phyloP scores from a whole-genome alignment of 768 basidiomycete genomes.

The Leccinum truebloodii region DNA sequence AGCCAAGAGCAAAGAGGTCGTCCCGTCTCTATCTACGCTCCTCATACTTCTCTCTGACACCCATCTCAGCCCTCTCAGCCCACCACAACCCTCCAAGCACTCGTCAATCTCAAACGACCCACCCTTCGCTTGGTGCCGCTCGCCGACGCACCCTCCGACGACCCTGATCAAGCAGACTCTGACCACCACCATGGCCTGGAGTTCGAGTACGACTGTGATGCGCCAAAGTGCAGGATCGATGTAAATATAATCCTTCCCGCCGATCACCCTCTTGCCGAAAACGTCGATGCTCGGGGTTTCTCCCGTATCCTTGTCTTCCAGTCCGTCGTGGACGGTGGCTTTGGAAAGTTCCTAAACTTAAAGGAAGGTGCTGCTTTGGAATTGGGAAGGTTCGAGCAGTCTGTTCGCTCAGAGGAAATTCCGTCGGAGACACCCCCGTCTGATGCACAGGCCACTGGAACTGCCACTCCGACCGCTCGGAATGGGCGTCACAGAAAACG shows the following conservation, averaged over 20 bases:
- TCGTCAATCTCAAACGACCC: constrained; percentile 93
- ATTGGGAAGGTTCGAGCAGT: constrained; percentile 68
- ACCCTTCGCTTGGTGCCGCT: constrained; percentile 78
- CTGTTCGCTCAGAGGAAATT: constrained; percentile 5
- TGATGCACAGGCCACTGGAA: constrained; percentile 11
- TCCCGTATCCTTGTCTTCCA: constrained; percentile 40
- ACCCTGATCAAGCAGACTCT: constrained; percentile 44
- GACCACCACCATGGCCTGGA: constrained; percentile 77
- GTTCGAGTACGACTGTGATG: constrained; percentile 92
- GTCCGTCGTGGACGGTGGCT: constrained; percentile 76
- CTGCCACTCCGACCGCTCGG: constrained; percentile 17
- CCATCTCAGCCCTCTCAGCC: constrained; percentile 65
- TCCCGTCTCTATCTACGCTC: background rate
- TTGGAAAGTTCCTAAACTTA: constrained; percentile 68
- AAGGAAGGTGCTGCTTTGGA: constrained; percentile 82
- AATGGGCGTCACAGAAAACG: constrained; percentile 45
- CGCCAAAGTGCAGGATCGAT: constrained; percentile 79
- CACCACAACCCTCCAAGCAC: constrained; percentile 90
- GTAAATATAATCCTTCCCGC: constrained; percentile 74
- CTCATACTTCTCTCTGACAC: background rate
- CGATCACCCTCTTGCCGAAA: constrained; percentile 54
- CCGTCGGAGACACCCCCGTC: constrained; percentile 14
- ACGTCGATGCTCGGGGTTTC: constrained; percentile 35
- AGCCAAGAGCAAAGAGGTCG: constrained; percentile 82
- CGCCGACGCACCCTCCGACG: constrained; percentile 44